These are phyloP conservation scores for Hymenoscyphus repandus DNA, from an alignment of 2,329 filamentous ascomycete species.

Conservation along the genomic window DNA sequence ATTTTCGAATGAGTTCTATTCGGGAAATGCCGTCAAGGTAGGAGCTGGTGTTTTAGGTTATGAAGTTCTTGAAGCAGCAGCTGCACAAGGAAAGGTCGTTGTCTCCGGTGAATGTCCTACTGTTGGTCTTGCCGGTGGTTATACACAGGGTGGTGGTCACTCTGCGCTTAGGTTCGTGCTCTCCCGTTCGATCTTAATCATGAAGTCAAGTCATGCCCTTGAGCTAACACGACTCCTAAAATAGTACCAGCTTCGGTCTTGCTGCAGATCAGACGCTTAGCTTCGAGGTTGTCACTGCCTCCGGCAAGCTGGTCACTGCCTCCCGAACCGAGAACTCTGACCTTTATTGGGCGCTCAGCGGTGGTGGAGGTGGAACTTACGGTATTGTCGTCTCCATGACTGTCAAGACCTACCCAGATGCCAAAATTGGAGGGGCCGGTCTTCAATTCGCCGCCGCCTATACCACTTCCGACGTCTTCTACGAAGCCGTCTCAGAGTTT, in stretches of 20 bases:
- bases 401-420: conserved; percentile 43
- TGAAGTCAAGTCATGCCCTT: neutral
- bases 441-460: conserved; percentile 37
- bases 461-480: conserved; percentile 40
- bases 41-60: conserved; percentile 47
- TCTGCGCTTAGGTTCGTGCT: conserved; percentile 42
- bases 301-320: conserved; percentile 44
- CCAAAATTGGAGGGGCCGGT: conserved; percentile 38
- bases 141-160: conserved; percentile 56
- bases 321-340: conserved; percentile 44
- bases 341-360: conserved; percentile 58
- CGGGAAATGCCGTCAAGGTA: conserved; percentile 46
- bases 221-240: too few relatives aligned
- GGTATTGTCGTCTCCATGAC: conserved; percentile 53
- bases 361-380: conserved; percentile 55
- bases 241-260: conserved; percentile 43
- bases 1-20: conserved; percentile 39
- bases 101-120: conserved; percentile 50
- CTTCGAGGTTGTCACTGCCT: conserved; percentile 49
- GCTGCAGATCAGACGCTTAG: conserved; percentile 54
- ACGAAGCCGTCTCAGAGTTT: conserved; percentile 42
- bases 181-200: neutral
- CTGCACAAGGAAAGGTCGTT: conserved; percentile 38
- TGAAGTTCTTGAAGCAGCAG: conserved; percentile 40
- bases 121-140: conserved; percentile 56